phyloP scores from a whole-genome alignment of 2,329 filamentous ascomycete species.

The Colletotrichum gloeosporioides region DNA sequence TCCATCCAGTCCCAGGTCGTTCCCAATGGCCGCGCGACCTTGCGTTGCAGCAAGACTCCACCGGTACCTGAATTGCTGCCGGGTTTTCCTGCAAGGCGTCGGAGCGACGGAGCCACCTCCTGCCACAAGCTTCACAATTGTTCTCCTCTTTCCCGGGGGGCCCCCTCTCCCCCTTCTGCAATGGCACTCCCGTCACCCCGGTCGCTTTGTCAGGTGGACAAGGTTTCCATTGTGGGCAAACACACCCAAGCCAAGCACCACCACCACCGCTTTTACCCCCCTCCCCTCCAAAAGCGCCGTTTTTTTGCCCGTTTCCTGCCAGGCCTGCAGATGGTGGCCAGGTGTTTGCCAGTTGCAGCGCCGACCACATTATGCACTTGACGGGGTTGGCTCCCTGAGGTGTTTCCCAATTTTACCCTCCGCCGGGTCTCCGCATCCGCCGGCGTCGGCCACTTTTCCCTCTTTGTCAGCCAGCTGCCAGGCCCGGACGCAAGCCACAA shows the following conservation, averaged over 20 bases:
- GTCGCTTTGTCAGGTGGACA: not conserved
- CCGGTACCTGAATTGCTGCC: slow-evolving; percentile 7
- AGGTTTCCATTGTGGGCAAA: not conserved
- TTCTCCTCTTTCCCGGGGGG: not conserved
- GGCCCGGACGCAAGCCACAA: not conserved
- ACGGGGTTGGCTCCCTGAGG: not conserved
- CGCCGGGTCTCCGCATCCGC: not conserved
- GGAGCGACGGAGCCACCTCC: not conserved
- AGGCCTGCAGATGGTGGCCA: not conserved
- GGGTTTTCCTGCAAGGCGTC: slow-evolving; percentile 1
- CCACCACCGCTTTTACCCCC: not conserved
- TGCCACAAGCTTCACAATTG: not conserved
- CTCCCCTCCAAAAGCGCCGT: not conserved
- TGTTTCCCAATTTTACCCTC: not conserved
- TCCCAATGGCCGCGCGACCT: not conserved
- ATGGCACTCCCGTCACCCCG: not conserved
- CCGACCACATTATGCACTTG: not conserved
- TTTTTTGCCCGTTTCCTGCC: not conserved
- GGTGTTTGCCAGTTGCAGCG: not conserved
- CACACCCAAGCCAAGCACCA: not conserved
- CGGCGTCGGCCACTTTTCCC: not conserved
- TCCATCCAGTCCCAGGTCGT: not conserved
- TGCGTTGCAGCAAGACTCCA: not conserved
- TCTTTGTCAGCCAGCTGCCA: not conserved
- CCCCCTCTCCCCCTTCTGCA: not conserved